phyloP scores from a whole-genome alignment of 2,329 filamentous ascomycete species.

The Aspergillus ochraceus region DNA sequence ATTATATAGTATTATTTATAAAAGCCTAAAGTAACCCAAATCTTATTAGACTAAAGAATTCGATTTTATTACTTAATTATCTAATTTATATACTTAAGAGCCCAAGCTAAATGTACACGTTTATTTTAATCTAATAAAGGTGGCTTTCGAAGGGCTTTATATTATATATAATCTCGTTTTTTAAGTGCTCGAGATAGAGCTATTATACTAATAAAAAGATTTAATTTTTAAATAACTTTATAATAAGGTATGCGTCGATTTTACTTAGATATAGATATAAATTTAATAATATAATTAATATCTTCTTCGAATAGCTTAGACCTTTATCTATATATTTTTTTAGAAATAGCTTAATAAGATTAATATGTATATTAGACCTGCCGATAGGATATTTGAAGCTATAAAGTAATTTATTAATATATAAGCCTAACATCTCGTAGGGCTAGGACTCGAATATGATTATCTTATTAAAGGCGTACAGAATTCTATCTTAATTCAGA shows the following conservation, averaged over 20 bases:
- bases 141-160: slow-evolving; percentile 12
- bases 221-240: slow-evolving; percentile 16
- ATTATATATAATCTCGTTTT: slow-evolving; percentile 16
- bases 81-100: slow-evolving; percentile 10
- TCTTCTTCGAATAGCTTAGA: slow-evolving; percentile 16
- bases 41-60: slow-evolving; percentile 12
- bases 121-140: slow-evolving; percentile 12
- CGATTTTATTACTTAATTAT: slow-evolving; percentile 7
- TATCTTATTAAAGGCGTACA: slow-evolving; percentile 27
- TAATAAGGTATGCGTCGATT: slow-evolving; percentile 13
- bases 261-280: slow-evolving; percentile 15
- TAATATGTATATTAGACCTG: slow-evolving; percentile 21
- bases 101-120: slow-evolving; percentile 9
- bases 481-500: slow-evolving; percentile 5
- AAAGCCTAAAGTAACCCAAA: slow-evolving; percentile 13
- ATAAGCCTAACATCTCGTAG: slow-evolving; percentile 16
- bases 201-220: slow-evolving; percentile 1
- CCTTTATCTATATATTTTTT: slow-evolving; percentile 8
- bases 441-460: slow-evolving; percentile 34
- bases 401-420: slow-evolving; percentile 12
- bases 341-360: slow-evolving; percentile 9
- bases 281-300: slow-evolving; percentile 18
- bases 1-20: slow-evolving; percentile 10
- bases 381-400: slow-evolving; percentile 8
- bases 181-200: slow-evolving; percentile 11